Evolutionary conservation across 257 asterid species (phyloP).

Genomic region (Cinchona pubescens): DNA sequence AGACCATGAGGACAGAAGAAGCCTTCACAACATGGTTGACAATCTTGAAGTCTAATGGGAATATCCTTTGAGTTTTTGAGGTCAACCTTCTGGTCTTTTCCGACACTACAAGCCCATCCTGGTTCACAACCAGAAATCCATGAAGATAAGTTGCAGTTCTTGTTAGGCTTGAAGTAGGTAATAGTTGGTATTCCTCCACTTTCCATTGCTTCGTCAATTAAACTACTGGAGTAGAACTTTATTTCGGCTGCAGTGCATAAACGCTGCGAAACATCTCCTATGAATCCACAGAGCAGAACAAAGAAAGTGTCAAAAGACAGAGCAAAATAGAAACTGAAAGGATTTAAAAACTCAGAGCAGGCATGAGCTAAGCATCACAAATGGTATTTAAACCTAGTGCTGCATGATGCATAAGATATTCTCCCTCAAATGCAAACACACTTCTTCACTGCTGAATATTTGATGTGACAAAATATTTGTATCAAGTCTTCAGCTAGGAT

Average conservation of each 20-base stretch:
- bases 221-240: conserved; percentile 52
- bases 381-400: background rate
- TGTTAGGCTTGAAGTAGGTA: conserved; percentile 65
- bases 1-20: conserved; percentile 98
- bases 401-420: background rate
- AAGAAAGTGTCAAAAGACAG: background rate
- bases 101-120: conserved; percentile 91
- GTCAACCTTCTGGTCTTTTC: conserved; percentile 42
- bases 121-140: conserved; percentile 95
- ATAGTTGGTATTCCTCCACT: conserved; percentile 29
- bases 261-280: conserved; percentile 69
- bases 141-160: conserved; percentile 72
- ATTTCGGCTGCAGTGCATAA: conserved; percentile 88
- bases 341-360: background rate
- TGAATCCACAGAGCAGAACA: conserved; percentile 6
- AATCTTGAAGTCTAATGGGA: conserved; percentile 51
- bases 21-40: conserved; percentile 85
- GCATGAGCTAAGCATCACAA: background rate
- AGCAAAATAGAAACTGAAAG: background rate
- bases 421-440: background rate
- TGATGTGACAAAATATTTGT: background rate
- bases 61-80: conserved; percentile 53
- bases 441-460: background rate
- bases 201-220: conserved; percentile 31
- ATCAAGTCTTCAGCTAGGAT: background rate